Evolutionary conservation across 2,329 filamentous ascomycete genomes (phyloP), one percentile per base, ranked within the genome.

Genomic region (Fusarium annulatum): DNA sequence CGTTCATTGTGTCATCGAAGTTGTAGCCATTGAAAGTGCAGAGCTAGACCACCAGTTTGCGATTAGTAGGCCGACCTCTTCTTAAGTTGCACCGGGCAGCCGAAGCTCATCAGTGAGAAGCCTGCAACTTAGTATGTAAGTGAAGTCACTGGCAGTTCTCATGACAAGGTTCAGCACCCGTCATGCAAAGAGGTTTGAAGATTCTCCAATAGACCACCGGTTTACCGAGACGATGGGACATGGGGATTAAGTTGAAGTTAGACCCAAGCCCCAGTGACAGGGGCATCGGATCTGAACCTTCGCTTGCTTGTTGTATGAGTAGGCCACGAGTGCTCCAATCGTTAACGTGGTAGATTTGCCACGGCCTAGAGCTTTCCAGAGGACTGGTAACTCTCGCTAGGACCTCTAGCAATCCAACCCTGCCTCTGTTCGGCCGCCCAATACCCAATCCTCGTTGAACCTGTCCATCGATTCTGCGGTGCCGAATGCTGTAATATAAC

Each of bases 371-470:
- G 60, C 58, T 75, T 77, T 66, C 76, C 76, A 71, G 76, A 64
- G 56, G 48, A 48, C 61, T 48, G 76, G 76, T 78, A 78, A 78
- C 76, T 61, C 49, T 58, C 41, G 59, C 68, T 67, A 77, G 72
- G 45, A 78, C 55, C 64, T 67, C 64, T 42, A 46, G 28, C 46
- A 58, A 61, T 62, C 39, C 67, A 66, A 69, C 64, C 62, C 45
- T 55, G 61, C 42, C 52, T 69, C 55, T 65, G 57, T 66, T 65
- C 59, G 69, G 64, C 69, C 53, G 67, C 76, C 65, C 61, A 71
- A 53, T 62, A 58, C 53, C 33, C 45, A 52, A 49, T 64, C 48
- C 43, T 36, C 23, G 42, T 28, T 21, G 16, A 53, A 28, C 23
- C 51, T 39, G 34, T 39, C 51, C 7, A 39, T 39, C 19, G 23